Evolutionary conservation across 2,329 filamentous ascomycete genomes (phyloP), one percentile per base, ranked within the genome.

Genomic region (Colletotrichum salicis): DNA sequence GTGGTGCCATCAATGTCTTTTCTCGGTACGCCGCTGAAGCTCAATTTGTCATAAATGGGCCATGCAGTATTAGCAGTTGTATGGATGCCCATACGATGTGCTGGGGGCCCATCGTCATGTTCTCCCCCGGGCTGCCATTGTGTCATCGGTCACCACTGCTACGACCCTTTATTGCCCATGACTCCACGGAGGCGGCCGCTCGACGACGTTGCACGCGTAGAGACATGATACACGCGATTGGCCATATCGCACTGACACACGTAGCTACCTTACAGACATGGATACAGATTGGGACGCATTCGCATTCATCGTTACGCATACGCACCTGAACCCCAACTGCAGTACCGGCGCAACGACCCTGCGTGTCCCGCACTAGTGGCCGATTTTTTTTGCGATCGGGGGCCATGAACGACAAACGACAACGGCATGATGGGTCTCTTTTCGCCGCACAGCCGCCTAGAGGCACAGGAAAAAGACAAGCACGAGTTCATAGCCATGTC

Each of bases 381-480:
- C 64, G 68, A 67, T 58, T 19, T 54, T 8, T 45, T 56, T 51
- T 31, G 51, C 64, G 68, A 71, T 71, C 58, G 64, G 68, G 68
- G 68, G 52, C 68, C 68, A 58, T 68, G 41, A 64, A 31, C 60
- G 22, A 58, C 54, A 54, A 48, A 57, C 10, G 29, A 48, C 31
- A 58, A 63, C 37, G 37, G 37, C 37, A 41, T 15, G 37, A 41
- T 41, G 37, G 37, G 37, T 41, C 37, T 15, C 37, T 15, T 41
- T 41, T 41, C 37, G 13, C 37, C 37, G 37, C 37, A 41, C 37
- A 15, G 37, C 37, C 37, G 35, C 37, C 13, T 15, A 29, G 27
- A 63, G 19, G 27, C 51, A 54, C 19, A 51, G 29, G 29, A 35
- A 52, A 52, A 10, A 63, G n/a, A 52, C 45, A 13, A 13, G 37